Base-by-base conservation (phyloP, 176 grass and related monocot species). In the Oryza glumipatula region DNA sequence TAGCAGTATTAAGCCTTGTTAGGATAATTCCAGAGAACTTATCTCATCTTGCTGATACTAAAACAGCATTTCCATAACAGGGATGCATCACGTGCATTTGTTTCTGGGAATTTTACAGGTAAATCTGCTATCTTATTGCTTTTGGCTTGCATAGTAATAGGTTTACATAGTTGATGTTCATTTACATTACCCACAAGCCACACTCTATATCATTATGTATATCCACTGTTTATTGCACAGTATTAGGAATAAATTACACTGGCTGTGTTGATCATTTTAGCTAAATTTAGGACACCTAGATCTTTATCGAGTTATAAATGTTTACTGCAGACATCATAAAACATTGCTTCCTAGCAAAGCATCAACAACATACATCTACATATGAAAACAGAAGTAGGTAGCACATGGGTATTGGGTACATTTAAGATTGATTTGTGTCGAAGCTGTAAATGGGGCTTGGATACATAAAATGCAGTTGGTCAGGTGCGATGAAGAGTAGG, bases 101-200 rank as follows among this genome's bases (percentile, higher is more conserved):
- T 95, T 85, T 98, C 93, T 44, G 96, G 96, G 87, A 98, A 98
- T 67, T 98, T 98, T 89, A 90, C 96, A 88, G 93, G 96, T 94
- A 87, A 80, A 43, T 36, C 9, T 79, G 41, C 78, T 51, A 74
- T 51, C n/a, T 61, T 73, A 46, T 38, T 82, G 33, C 66, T 78
- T 35, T 23, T 24, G 33, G 10, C 30, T 73, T 49, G 45, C 51
- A 74, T 63, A 23, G 58, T 8, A 63, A 63, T 7, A 63, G 19
- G 11, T 23, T 63, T 63, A 63, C 7, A 23, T 19, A 5, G 58
- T 63, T n/a, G 23, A 11, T 23, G 58, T 63, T 63, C 58, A 63
- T 63, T 63, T 63, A 63, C 58, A 63, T 22, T 22, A 63, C 21
- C 58, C 58, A 60, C 3, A 22, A 5, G 54, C 54, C 14, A 58